These are phyloP conservation scores for Truncatella angustata DNA, from an alignment of 2,329 filamentous ascomycete genomes.

Conservation along the genomic window DNA sequence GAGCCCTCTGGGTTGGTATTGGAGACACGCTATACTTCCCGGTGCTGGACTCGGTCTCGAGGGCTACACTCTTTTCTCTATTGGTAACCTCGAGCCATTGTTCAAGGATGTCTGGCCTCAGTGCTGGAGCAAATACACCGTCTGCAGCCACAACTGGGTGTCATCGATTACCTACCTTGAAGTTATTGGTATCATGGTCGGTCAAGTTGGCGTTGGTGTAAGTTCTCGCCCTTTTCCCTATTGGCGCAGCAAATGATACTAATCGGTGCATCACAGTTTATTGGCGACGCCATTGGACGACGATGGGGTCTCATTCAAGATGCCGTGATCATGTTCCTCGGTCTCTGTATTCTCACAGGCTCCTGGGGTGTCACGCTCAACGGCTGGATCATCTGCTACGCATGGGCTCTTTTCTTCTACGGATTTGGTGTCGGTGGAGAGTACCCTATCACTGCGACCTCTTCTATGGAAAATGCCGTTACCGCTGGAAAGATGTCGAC, in stretches of 20 bases:
- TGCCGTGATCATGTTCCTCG: constrained; percentile 89
- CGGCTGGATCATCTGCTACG: constrained; percentile 97
- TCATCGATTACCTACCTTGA: constrained; percentile 87
- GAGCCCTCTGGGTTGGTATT: constrained; percentile 80
- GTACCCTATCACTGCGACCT: constrained; percentile 95
- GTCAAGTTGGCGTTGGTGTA: constrained; percentile 84
- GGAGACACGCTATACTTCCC: constrained; percentile 86
- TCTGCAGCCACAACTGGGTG: constrained; percentile 78
- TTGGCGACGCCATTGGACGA: constrained; percentile 76
- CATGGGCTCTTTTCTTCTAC: constrained; percentile 92
- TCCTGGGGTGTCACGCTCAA: constrained; percentile 85
- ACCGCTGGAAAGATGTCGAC: constrained; percentile 86
- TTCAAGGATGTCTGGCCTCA: constrained; percentile 71
- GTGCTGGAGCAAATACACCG: constrained; percentile 69
- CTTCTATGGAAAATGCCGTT: constrained; percentile 88
- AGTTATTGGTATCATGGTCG: constrained; percentile 91
- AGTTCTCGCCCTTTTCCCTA: constrained; percentile 25
- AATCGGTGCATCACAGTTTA: constrained; percentile 43
- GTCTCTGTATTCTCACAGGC: constrained; percentile 86
- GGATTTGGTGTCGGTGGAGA: constrained; percentile 75
- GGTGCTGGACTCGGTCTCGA: constrained; percentile 90
- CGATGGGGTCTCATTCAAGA: constrained; percentile 96
- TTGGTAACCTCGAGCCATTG: constrained; percentile 85
- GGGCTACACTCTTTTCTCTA: constrained; percentile 95
- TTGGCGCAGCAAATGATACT: no score